phyloP scores from a whole-genome alignment of 31 red algal genomes.

The Odonthalia washingtoniensis region DNA sequence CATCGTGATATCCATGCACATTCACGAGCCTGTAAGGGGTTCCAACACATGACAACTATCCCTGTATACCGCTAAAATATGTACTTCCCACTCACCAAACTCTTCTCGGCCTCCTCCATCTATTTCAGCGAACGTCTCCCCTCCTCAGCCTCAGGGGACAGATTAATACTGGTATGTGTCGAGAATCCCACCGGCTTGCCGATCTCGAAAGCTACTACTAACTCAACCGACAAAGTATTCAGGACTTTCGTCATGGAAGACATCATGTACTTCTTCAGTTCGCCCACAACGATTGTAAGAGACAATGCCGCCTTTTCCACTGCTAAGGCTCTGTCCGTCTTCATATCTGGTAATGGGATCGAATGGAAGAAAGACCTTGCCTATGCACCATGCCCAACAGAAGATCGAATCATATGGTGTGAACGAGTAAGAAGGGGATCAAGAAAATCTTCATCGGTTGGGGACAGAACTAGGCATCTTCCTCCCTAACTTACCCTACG shows the following conservation, averaged over 20 bases:
- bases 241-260: background rate
- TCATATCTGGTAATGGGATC: background rate
- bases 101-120: constrained; percentile 28
- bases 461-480: background rate
- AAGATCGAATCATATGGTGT: background rate
- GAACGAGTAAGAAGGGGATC: background rate
- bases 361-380: background rate
- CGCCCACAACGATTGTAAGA: background rate
- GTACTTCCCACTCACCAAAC: background rate
- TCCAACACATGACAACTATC: background rate
- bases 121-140: background rate
- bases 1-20: background rate
- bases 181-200: constrained; percentile 22
- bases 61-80: background rate
- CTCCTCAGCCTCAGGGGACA: background rate
- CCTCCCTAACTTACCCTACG: background rate
- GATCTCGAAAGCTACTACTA: background rate
- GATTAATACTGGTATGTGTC: constrained; percentile 23
- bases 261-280: background rate
- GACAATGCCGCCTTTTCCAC: constrained; percentile 17
- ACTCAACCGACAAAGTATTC: background rate
- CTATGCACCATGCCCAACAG: constrained; percentile 19
- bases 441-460: background rate
- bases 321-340: background rate
- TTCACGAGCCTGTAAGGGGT: background rate